phyloP scores from a whole-genome alignment of 2,329 filamentous ascomycete genomes.

The Ophiosphaerella narmari region DNA sequence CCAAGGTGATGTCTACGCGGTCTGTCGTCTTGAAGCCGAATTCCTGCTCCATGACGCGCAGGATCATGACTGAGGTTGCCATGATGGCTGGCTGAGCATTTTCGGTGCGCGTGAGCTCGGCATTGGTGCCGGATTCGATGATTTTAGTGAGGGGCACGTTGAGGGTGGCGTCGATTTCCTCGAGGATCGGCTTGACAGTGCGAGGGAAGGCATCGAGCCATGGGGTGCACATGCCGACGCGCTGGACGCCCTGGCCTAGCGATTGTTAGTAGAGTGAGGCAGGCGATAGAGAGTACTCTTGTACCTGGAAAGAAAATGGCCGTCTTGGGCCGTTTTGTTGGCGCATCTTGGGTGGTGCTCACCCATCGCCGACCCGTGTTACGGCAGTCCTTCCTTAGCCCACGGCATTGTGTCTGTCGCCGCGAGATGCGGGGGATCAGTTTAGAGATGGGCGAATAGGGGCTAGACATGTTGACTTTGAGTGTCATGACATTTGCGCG shows the following conservation, averaged over 20 bases:
- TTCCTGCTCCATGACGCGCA: conserved; percentile 83
- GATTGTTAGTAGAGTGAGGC: conserved; percentile 11
- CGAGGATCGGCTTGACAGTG: conserved; percentile 75
- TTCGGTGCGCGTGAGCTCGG: conserved; percentile 75
- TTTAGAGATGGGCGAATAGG: conserved; percentile 13
- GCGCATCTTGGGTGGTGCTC: conserved; percentile 28
- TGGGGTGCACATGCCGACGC: conserved; percentile 82
- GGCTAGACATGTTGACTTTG: conserved; percentile 20
- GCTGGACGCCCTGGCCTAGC: conserved; percentile 83
- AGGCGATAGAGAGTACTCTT: neutral
- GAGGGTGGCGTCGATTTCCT: conserved; percentile 82
- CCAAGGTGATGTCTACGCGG: conserved; percentile 79
- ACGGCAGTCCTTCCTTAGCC: conserved; percentile 8
- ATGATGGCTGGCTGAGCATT: conserved; percentile 96
- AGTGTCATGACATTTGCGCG: conserved; percentile 4
- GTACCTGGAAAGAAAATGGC: conserved; percentile 48
- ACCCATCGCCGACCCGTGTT: conserved; percentile 30
- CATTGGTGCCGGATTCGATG: conserved; percentile 80
- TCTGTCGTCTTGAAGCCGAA: conserved; percentile 75
- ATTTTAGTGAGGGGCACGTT: conserved; percentile 75
- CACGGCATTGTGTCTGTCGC: conserved; percentile 25
- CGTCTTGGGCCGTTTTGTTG: conserved; percentile 40
- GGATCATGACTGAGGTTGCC: conserved; percentile 88
- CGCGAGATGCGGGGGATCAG: conserved; percentile 16
- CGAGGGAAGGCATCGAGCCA: conserved; percentile 86